These are phyloP conservation scores for Pichia cabralensis DNA, from an alignment of 805 yeast genomes.

Conservation along the genomic window DNA sequence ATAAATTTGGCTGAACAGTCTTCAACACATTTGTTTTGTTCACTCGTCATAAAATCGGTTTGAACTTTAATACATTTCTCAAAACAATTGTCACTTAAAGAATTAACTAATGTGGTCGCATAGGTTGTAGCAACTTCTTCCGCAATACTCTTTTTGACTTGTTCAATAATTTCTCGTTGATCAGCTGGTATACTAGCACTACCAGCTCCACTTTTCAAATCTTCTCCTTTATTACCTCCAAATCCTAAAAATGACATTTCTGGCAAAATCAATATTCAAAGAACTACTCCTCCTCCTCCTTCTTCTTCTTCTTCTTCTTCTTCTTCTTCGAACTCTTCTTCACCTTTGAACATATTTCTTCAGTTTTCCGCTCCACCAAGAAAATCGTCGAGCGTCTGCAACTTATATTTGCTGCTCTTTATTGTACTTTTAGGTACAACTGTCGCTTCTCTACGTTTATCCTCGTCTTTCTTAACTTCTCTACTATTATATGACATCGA, in stretches of 20 bases:
- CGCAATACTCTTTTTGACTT: slow-evolving; percentile 59
- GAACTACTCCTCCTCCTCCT: too few species aligned
- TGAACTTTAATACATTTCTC: slow-evolving; percentile 67
- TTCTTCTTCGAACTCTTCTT: too few species aligned
- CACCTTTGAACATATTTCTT: too few species aligned
- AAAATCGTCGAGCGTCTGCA: slow-evolving; percentile 83
- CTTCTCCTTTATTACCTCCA: slow-evolving; percentile 11
- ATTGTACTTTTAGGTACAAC: too few species aligned
- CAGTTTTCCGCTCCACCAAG: too few species aligned
- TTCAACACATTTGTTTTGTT: slow-evolving; percentile 58
- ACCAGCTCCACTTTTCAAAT: background rate
- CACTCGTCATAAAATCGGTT: slow-evolving; percentile 32
- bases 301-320: too few species aligned
- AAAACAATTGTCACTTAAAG: slow-evolving; percentile 80
- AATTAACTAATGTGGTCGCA: slow-evolving; percentile 79
- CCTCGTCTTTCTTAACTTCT: too few species aligned
- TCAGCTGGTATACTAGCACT: slow-evolving; percentile 12
- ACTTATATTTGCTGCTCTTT: slow-evolving; percentile 42
- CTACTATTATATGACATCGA: too few species aligned
- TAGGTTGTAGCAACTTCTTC: slow-evolving; percentile 87
- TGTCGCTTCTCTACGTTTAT: too few species aligned
- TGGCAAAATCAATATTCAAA: too few species aligned
- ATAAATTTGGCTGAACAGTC: slow-evolving; percentile 81
- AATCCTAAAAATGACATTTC: slow-evolving; percentile 25
- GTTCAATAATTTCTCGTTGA: slow-evolving; percentile 42